Evolutionary conservation across 768 basidiomycete genomes (phyloP), one percentile per base, ranked within the genome.

Genomic region (Scleroderma bovista): DNA sequence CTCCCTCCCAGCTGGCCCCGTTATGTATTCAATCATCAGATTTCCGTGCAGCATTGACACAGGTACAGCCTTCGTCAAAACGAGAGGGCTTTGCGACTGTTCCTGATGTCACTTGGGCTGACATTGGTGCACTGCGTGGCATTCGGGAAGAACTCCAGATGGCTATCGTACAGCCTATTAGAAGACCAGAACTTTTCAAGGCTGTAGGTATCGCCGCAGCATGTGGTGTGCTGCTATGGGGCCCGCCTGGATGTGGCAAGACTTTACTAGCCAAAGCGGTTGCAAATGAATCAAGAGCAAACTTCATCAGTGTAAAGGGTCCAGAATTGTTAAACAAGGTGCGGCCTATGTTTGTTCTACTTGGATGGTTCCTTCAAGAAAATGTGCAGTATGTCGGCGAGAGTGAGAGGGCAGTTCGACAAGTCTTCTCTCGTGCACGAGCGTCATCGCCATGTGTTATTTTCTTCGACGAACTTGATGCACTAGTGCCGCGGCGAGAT

Each of bases 71-170:
- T 1, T 96, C 94, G 0, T 91, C 95, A 6, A 93, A 93, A 64
- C 87, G 96, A 38, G 96, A 99, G 73, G 96, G 96, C 3, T 99
- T 99, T 58, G 87, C 96, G 6, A 98, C 96, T 0, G 87, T 97
- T 3, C 96, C 96, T 0, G 91, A 94, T 58, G 90, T 97, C 2
- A 87, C 88, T 0, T 99, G 96, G 95, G 74, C 84, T 1, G 93
- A 98, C 62, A 78, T 99, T 42, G 96, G 96, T 19, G 96, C 95
- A 2, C 74, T 98, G n/a, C 83, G 88, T 52, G 76, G 69, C 2
- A 88, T 84, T 3, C 75, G 96, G 15, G 90, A 95, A 51, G 94
- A 96, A 65, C 75, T 99, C 36, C 92, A 94, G 59, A 96, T 97
- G 93, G 89, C 93, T 13, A 91, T 99, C 57, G 94, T 99, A 3